phyloP scores from a whole-genome alignment of 306 rosid genomes.

The Hippophae tibetana region DNA sequence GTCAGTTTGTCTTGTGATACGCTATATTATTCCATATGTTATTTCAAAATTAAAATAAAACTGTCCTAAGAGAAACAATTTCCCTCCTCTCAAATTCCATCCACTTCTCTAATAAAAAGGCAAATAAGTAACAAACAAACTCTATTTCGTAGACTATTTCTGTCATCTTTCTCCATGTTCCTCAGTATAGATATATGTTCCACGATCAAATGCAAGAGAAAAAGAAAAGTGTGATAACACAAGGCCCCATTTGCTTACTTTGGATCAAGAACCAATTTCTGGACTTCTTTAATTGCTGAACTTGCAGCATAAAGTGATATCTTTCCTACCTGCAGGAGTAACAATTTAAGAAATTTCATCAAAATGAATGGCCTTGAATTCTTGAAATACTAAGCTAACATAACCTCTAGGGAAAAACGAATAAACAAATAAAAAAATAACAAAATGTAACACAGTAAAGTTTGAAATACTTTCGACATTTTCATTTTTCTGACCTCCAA shows the following conservation, averaged over 20 bases:
- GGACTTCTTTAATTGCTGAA: conserved; percentile 90
- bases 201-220: no score
- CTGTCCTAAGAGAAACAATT: no score
- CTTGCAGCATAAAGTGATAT: conserved; percentile 96
- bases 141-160: no score
- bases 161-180: no score
- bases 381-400: conserved; percentile 4
- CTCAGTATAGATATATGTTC: no score
- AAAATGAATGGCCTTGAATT: conserved; percentile 3
- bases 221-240: neutral
- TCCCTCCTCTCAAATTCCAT: no score
- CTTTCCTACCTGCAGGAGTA: conserved; percentile 71
- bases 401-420: neutral
- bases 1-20: no score
- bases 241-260: conserved; percentile 42
- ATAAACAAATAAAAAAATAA: neutral
- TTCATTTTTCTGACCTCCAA: conserved; percentile 60
- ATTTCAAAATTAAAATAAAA: no score
- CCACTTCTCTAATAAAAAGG: no score
- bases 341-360: conserved; percentile 10
- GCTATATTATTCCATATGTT: no score
- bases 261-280: conserved; percentile 84
- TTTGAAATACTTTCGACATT: neutral
- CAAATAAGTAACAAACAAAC: no score
- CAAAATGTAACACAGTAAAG: no score